These are phyloP conservation scores for Yarrowia sp. DNA, from an alignment of 805 yeast species.

Conservation along the genomic window DNA sequence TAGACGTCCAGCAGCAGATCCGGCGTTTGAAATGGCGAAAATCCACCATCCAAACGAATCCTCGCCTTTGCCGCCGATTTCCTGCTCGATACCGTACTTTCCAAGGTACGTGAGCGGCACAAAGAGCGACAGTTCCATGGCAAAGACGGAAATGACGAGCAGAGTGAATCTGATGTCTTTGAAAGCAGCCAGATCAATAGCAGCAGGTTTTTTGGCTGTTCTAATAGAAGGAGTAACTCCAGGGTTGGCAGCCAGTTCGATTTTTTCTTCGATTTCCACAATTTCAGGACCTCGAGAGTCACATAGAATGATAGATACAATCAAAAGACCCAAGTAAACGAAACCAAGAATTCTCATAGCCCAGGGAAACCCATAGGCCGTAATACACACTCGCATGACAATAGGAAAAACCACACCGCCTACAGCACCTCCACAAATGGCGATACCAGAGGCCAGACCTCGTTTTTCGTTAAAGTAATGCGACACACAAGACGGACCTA, in stretches of 20 bases:
- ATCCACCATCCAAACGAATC: slow-evolving; percentile 39
- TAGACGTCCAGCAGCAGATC: slow-evolving; percentile 54
- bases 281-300: slow-evolving; percentile 37
- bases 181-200: slow-evolving; percentile 37
- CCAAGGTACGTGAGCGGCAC: slow-evolving; percentile 55
- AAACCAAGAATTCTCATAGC: slow-evolving; percentile 52
- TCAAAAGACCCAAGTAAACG: slow-evolving; percentile 37
- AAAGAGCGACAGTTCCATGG: slow-evolving; percentile 53
- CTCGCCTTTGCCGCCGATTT: slow-evolving; percentile 31
- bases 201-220: slow-evolving; percentile 25
- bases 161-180: slow-evolving; percentile 36
- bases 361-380: slow-evolving; percentile 58
- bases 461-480: slow-evolving; percentile 62
- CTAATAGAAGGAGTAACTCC: not conserved
- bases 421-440: slow-evolving; percentile 63
- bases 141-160: slow-evolving; percentile 38
- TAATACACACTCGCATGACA: slow-evolving; percentile 47
- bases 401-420: slow-evolving; percentile 66
- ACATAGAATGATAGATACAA: slow-evolving; percentile 40
- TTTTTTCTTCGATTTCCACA: not conserved
- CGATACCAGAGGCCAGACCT: slow-evolving; percentile 60
- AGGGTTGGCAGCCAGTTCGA: not conserved
- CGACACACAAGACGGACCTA: slow-evolving; percentile 55
- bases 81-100: slow-evolving; percentile 47
- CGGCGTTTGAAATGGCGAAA: slow-evolving; percentile 49